Conservation (phyloP, 2,329 filamentous ascomycete genomes). For the Cyphellophora attinorum region DNA sequence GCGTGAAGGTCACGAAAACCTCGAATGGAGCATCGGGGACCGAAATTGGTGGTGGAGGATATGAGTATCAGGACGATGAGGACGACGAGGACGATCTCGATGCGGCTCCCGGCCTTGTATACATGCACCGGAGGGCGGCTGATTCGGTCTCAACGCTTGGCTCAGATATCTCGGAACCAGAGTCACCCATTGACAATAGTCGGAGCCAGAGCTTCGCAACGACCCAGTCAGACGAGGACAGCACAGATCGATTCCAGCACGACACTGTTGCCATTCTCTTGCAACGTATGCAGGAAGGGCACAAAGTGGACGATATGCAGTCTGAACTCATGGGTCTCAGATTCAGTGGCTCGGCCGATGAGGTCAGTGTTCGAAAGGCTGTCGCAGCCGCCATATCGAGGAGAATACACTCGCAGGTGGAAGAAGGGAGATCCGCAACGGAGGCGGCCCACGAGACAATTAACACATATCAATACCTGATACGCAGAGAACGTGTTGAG, state of each 20-base stretch:
- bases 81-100: slow-evolving; percentile 49
- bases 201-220: slow-evolving; percentile 65
- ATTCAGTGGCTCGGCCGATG: slow-evolving; percentile 81
- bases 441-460: slow-evolving; percentile 55
- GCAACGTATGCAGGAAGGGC: slow-evolving; percentile 67
- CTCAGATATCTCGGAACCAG: slow-evolving; percentile 40
- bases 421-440: slow-evolving; percentile 47
- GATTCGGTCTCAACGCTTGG: slow-evolving; percentile 57
- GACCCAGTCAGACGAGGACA: slow-evolving; percentile 55
- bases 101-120: slow-evolving; percentile 32
- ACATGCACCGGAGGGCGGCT: slow-evolving; percentile 40
- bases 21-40: slow-evolving; percentile 38
- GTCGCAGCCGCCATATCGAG: slow-evolving; percentile 79
- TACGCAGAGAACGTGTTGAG: slow-evolving; percentile 51
- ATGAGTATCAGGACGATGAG: slow-evolving; percentile 56
- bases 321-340: slow-evolving; percentile 91
- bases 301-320: slow-evolving; percentile 73
- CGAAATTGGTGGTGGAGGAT: slow-evolving; percentile 47
- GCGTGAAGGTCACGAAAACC: slow-evolving; percentile 12
- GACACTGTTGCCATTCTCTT: slow-evolving; percentile 82
- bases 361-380: slow-evolving; percentile 76
- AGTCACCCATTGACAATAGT: slow-evolving; percentile 35
- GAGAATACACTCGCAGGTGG: slow-evolving; percentile 62
- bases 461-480: slow-evolving; percentile 52
- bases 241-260: slow-evolving; percentile 61